A percentile compares a stretch with the other conserved stretches of the same genome.
phyloP scores from a whole-genome alignment of 177 flowering plant genomes.

The Vitis hybrid region DNA sequence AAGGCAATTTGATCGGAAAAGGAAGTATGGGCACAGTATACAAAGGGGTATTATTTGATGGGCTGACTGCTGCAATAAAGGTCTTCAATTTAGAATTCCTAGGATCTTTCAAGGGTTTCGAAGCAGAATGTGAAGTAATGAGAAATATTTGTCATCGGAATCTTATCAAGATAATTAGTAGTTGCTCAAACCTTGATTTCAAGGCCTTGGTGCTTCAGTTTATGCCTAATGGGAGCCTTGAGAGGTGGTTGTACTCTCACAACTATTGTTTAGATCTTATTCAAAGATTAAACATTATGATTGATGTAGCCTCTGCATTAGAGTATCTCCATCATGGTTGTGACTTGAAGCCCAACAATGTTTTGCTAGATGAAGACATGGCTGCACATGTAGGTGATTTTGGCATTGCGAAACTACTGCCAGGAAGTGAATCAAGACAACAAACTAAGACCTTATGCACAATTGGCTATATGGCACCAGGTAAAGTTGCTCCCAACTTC shows the following conservation, averaged over 20 bases:
- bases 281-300: neutral
- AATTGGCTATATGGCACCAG: conserved; percentile 18
- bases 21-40: too few species aligned
- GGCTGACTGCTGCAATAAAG: too few species aligned
- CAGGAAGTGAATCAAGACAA: neutral
- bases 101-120: conserved; percentile 10
- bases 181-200: conserved; percentile 7
- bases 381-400: conserved; percentile 17
- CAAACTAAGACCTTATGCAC: conserved; percentile 12
- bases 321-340: conserved; percentile 18
- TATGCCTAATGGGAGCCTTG: conserved; percentile 15
- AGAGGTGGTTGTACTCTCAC: conserved; percentile 8
- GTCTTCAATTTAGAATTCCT: neutral
- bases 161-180: conserved; percentile 12
- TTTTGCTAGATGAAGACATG: conserved; percentile 16
- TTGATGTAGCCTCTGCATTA: conserved; percentile 14
- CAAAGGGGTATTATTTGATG: too few species aligned
- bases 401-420: conserved; percentile 11
- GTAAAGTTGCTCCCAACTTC: neutral
- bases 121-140: conserved; percentile 13
- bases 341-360: conserved; percentile 18
- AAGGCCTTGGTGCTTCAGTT: neutral
- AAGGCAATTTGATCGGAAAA: too few species aligned
- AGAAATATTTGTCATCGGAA: conserved; percentile 5
- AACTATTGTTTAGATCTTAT: conserved; percentile 1